phyloP scores from a whole-genome alignment of 2,329 filamentous ascomycete genomes.

The Albifimbria verrucaria region DNA sequence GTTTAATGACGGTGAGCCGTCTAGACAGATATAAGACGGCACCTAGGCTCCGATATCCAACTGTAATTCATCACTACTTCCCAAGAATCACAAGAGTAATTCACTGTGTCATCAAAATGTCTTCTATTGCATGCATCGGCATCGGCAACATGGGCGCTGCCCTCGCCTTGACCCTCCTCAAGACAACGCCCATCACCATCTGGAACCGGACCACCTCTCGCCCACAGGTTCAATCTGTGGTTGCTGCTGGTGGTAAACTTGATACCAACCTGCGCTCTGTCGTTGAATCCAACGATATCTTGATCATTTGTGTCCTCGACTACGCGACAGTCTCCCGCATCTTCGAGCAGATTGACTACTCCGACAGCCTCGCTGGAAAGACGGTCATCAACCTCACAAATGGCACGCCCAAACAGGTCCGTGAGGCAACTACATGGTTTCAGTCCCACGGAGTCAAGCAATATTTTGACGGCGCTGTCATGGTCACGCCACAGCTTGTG shows the following conservation, averaged over 20 bases:
- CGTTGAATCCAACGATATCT: neutral
- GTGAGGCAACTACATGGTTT: slow-evolving; percentile 12
- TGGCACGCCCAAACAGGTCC: slow-evolving; percentile 4
- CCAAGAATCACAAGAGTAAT: neutral
- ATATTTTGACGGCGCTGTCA: slow-evolving; percentile 26
- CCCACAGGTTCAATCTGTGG: slow-evolving; percentile 11
- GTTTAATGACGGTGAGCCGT: no score
- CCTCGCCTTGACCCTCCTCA: slow-evolving; percentile 15
- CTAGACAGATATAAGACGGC: neutral
- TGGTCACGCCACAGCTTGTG: slow-evolving; percentile 24
- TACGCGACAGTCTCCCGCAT: slow-evolving; percentile 15
- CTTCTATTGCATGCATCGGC: slow-evolving; percentile 15
- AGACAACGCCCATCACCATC: slow-evolving; percentile 16
- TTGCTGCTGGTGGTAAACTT: slow-evolving; percentile 8
- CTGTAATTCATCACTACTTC: neutral
- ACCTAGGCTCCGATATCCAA: neutral
- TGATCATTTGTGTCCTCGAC: slow-evolving; percentile 22
- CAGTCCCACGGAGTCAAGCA: slow-evolving; percentile 6
- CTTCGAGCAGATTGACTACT: neutral
- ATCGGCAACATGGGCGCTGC: slow-evolving; percentile 22
- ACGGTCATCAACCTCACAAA: slow-evolving; percentile 25
- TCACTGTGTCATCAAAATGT: slow-evolving; percentile 1
- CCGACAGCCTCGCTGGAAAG: slow-evolving; percentile 13
- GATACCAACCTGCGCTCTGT: neutral
- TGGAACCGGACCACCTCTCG: slow-evolving; percentile 20